Evolutionary conservation across 257 asterid genomes (phyloP).

Genomic region (Capsicum pubescens): DNA sequence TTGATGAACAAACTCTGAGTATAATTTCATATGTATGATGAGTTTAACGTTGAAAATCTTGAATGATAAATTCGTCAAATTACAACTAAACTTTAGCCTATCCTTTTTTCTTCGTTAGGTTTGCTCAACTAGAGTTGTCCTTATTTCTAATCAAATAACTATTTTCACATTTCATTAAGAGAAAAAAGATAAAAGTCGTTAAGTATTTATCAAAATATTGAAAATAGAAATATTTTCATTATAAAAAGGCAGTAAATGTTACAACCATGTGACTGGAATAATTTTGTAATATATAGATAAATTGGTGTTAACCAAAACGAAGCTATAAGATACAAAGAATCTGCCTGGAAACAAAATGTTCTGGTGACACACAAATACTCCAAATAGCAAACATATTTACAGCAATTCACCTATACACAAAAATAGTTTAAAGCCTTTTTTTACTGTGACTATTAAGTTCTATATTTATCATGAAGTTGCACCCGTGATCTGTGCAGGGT

Average conservation of each 20-base stretch:
- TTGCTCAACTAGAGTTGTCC: too few relatives aligned
- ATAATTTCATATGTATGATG: too few relatives aligned
- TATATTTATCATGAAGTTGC: not conserved
- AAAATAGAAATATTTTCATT: not conserved
- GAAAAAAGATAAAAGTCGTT: not conserved
- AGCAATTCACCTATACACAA: slow-evolving; percentile 5
- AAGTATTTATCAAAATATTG: not conserved
- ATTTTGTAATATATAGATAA: not conserved
- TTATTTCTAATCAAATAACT: not conserved
- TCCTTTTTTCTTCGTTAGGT: too few relatives aligned
- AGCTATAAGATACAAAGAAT: not conserved
- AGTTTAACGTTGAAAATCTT: not conserved
- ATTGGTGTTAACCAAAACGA: not conserved
- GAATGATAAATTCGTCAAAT: not conserved
- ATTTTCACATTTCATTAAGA: not conserved
- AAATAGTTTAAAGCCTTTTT: not conserved
- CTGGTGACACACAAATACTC: not conserved
- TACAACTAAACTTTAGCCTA: not conserved
- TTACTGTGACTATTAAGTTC: slow-evolving; percentile 9
- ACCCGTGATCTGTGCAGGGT: slow-evolving; percentile 64
- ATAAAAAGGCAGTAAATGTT: not conserved
- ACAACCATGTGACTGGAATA: not conserved
- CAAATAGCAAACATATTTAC: not conserved
- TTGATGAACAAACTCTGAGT: too few relatives aligned
- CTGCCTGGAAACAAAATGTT: not conserved